These are phyloP conservation scores for Leccinum obscurum DNA, from an alignment of 768 basidiomycete genomes.

Conservation along the genomic window DNA sequence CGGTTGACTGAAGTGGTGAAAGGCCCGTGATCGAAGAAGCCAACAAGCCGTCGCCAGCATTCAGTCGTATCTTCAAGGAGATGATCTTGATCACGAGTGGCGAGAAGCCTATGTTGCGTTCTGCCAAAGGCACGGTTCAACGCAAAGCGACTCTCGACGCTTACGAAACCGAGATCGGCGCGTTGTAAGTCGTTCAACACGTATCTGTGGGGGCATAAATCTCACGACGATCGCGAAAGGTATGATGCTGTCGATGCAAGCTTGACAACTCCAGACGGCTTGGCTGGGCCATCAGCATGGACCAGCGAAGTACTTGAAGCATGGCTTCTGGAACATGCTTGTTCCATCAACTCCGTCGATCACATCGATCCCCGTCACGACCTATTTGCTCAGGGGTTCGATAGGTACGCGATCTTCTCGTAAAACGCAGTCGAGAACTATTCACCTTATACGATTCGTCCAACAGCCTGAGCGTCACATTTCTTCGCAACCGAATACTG, in stretches of 20 bases:
- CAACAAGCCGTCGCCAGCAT: constrained; percentile 11
- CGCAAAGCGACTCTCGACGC: constrained; percentile 38
- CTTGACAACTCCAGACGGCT: constrained; percentile 14
- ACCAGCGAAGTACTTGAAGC: constrained; percentile 12
- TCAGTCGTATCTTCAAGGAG: no score
- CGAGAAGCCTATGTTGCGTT: constrained; percentile 44
- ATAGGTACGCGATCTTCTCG: constrained; percentile 30
- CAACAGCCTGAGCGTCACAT: constrained; percentile 31
- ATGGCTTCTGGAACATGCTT: constrained; percentile 33
- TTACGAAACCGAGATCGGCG: constrained; percentile 49
- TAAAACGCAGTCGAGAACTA: background rate
- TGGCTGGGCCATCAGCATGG: constrained; percentile 29
- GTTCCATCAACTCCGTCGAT: constrained; percentile 5
- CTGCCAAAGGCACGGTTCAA: constrained; percentile 47
- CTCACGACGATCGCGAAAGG: constrained; percentile 12
- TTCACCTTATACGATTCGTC: background rate
- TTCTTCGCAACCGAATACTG: constrained; percentile 26
- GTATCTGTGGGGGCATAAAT: background rate
- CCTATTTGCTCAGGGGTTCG: constrained; percentile 37
- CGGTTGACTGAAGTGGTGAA: background rate
- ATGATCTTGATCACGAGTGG: constrained; percentile 2
- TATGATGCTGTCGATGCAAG: constrained; percentile 36
- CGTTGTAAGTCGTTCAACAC: constrained; percentile 34
- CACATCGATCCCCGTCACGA: constrained; percentile 19
- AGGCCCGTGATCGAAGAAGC: constrained; percentile 46